These are phyloP conservation scores for Solanum sparsipilum DNA, from an alignment of 257 asterid species.

Conservation along the genomic window DNA sequence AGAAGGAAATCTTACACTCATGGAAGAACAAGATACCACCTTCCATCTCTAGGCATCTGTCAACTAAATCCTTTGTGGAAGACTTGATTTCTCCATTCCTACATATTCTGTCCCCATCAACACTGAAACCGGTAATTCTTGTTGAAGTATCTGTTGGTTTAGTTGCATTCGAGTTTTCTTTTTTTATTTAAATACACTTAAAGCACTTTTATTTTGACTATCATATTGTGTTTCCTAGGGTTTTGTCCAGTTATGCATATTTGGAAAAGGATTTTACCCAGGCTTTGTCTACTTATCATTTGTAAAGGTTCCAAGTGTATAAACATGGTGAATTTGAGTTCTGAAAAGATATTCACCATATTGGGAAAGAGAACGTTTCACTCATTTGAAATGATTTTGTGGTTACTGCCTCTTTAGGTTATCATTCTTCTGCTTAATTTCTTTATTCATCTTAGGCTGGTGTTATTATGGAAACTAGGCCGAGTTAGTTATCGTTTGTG, in stretches of 20 bases:
- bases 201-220: neutral
- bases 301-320: neutral
- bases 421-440: neutral
- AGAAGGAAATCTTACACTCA: constrained; percentile 58
- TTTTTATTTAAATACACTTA: neutral
- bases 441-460: neutral
- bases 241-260: neutral
- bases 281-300: neutral
- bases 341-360: neutral
- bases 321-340: neutral
- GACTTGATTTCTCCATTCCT: constrained; percentile 65
- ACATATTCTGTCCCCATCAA: constrained; percentile 83
- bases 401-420: neutral
- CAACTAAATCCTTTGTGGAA: constrained; percentile 68
- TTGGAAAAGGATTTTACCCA: neutral
- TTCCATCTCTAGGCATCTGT: constrained; percentile 78
- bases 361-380: neutral
- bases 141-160: neutral
- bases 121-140: constrained; percentile 73
- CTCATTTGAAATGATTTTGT: neutral
- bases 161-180: constrained; percentile 3
- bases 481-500: neutral
- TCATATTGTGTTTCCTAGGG: neutral
- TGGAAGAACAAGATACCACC: constrained; percentile 77
- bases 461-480: neutral